A percentile compares a stretch with the other conserved stretches of the same genome.
Evolutionary conservation across 768 basidiomycete species (phyloP).

Genomic region (Lentinula guzmanii): DNA sequence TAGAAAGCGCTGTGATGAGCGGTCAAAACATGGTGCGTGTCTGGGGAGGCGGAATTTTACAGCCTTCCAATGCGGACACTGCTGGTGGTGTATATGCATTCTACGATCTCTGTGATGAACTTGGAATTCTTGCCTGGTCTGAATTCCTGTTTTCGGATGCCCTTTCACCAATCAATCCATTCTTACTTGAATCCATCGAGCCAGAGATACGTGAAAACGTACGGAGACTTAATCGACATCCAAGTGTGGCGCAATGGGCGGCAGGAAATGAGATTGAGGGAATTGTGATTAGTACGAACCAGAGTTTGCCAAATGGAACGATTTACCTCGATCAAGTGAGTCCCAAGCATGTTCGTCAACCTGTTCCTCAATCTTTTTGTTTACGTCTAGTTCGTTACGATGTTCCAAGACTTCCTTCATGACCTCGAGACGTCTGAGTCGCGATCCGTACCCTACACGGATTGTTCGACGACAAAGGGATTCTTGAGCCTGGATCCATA

Average conservation of each 20-base stretch:
- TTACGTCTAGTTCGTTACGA: slow-evolving; percentile 32
- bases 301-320: slow-evolving; percentile 32
- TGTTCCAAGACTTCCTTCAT: slow-evolving; percentile 50
- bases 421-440: slow-evolving; percentile 43
- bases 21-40: slow-evolving; percentile 62
- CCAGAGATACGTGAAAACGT: slow-evolving; percentile 56
- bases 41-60: slow-evolving; percentile 55
- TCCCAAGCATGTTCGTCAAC: background rate
- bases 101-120: slow-evolving; percentile 52
- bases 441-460: slow-evolving; percentile 46
- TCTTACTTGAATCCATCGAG: slow-evolving; percentile 42
- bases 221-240: slow-evolving; percentile 46
- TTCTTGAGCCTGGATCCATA: slow-evolving; percentile 55
- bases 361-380: background rate
- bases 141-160: slow-evolving; percentile 57
- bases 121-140: slow-evolving; percentile 57
- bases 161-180: slow-evolving; percentile 49
- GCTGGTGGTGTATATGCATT: slow-evolving; percentile 48
- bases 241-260: slow-evolving; percentile 55
- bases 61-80: slow-evolving; percentile 32
- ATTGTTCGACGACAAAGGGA: slow-evolving; percentile 53
- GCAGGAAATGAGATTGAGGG: slow-evolving; percentile 59
- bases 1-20: slow-evolving; percentile 47
- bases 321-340: slow-evolving; percentile 29
- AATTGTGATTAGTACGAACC: slow-evolving; percentile 34